A percentile compares a stretch with the other conserved stretches of the same genome.
Conservation (phyloP, 345 rosid species). For the Eutrema heterophyllum region DNA sequence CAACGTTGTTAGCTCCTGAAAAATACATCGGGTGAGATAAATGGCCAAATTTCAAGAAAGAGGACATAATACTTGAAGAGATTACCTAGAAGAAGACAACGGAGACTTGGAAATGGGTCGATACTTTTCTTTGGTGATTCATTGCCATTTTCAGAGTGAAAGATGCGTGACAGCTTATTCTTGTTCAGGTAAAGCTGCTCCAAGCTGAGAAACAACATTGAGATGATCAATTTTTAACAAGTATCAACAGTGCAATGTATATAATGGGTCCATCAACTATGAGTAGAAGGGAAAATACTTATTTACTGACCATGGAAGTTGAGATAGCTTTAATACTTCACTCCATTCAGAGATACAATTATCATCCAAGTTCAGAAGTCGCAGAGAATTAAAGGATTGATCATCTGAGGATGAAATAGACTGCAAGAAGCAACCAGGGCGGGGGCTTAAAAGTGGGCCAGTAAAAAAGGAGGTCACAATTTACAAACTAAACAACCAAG, state of each 20-base stretch:
- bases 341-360: constrained; percentile 76
- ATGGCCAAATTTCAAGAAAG: constrained; percentile 9
- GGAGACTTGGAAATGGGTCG: constrained; percentile 58
- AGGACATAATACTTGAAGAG: not conserved
- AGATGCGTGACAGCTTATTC: constrained; percentile 57
- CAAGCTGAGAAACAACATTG: constrained; percentile 49
- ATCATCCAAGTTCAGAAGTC: constrained; percentile 83
- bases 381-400: constrained; percentile 61
- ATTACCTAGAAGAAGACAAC: constrained; percentile 83
- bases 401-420: constrained; percentile 39
- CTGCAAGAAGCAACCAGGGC: constrained; percentile 32
- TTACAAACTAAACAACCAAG: not conserved
- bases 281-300: constrained; percentile 9
- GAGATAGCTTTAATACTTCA: constrained; percentile 71
- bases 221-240: not conserved
- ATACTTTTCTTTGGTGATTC: constrained; percentile 36
- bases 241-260: not conserved
- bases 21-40: constrained; percentile 8
- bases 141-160: constrained; percentile 41
- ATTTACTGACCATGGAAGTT: constrained; percentile 60
- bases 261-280: not conserved
- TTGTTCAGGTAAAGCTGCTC: constrained; percentile 82
- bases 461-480: not conserved
- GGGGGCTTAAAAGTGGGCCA: not conserved
- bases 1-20: constrained; percentile 69